Evolutionary conservation across 2,329 filamentous ascomycete genomes (phyloP).

Genomic region (Fusarium sp.): DNA sequence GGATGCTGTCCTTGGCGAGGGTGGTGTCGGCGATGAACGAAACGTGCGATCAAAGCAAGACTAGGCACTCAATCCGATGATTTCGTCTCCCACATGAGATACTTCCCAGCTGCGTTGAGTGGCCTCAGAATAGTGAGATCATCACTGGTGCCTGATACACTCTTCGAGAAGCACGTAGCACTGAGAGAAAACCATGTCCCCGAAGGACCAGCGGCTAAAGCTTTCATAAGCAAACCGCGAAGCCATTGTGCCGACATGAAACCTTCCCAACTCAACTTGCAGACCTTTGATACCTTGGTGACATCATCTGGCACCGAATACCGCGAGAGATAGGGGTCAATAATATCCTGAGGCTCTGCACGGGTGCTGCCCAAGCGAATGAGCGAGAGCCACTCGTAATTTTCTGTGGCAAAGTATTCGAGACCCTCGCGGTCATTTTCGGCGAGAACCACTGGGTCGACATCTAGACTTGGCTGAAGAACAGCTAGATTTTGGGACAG

Average conservation of each 20-base stretch:
- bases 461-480: slow-evolving; percentile 44
- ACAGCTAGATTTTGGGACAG: slow-evolving; percentile 36
- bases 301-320: slow-evolving; percentile 69
- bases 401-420: slow-evolving; percentile 72
- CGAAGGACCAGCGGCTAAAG: slow-evolving; percentile 59
- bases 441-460: slow-evolving; percentile 49
- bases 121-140: slow-evolving; percentile 69
- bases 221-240: slow-evolving; percentile 61
- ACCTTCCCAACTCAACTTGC: slow-evolving; percentile 70
- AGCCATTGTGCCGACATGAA: slow-evolving; percentile 69
- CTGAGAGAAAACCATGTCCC: slow-evolving; percentile 69
- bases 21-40: slow-evolving; percentile 71
- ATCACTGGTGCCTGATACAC: slow-evolving; percentile 58
- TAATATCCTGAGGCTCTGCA: slow-evolving; percentile 66
- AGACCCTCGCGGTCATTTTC: slow-evolving; percentile 62
- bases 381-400: slow-evolving; percentile 84
- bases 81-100: slow-evolving; percentile 71
- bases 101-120: slow-evolving; percentile 64
- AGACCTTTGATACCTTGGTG: slow-evolving; percentile 54
- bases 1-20: slow-evolving; percentile 80
- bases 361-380: slow-evolving; percentile 75
- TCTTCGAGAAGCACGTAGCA: slow-evolving; percentile 64
- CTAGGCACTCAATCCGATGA: slow-evolving; percentile 60
- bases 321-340: slow-evolving; percentile 77
- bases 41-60: slow-evolving; percentile 73